Evolutionary conservation across 23 red algal species (phyloP).

Genomic region (Gracilaria caudata): DNA sequence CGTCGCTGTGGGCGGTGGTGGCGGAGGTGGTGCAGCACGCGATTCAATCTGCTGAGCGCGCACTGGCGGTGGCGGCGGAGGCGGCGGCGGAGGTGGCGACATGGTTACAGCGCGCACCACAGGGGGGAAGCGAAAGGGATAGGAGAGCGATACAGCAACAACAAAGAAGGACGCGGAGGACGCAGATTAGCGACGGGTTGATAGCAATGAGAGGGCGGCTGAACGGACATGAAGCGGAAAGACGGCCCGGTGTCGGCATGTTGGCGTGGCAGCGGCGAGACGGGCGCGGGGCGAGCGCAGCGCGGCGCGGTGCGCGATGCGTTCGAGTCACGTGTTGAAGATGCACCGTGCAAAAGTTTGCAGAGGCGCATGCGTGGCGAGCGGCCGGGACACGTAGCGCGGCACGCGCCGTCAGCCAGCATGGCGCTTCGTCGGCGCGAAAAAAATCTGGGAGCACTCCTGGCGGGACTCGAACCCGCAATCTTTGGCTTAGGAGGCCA

Average conservation of each 20-base stretch:
- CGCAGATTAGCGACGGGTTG: not conserved
- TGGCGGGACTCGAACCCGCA: constrained; percentile 83
- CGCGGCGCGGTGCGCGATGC: not conserved
- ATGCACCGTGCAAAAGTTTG: not conserved
- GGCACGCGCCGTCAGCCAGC: not conserved
- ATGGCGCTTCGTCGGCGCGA: not conserved
- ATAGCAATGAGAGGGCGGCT: constrained; percentile 13
- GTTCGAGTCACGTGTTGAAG: not conserved
- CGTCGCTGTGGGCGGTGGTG: not conserved
- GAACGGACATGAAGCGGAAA: constrained; percentile 25
- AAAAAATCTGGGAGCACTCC: constrained; percentile 42
- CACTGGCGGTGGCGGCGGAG: not conserved
- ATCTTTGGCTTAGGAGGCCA: constrained; percentile 86
- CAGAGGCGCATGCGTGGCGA: not conserved
- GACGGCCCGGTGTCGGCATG: constrained; percentile 1
- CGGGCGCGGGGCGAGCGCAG: constrained; percentile 6
- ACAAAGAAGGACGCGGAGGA: not conserved
- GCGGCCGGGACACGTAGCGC: not conserved
- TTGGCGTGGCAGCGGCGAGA: not conserved
- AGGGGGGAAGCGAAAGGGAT: not conserved
- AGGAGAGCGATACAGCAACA: constrained; percentile 5
- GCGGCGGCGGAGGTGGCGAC: constrained; percentile 21
- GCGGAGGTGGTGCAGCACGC: not conserved
- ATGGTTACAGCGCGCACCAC: not conserved
- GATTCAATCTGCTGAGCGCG: not conserved